Base-by-base conservation (phyloP, 2,329 filamentous ascomycete genomes). In the Albifimbria verrucaria region DNA sequence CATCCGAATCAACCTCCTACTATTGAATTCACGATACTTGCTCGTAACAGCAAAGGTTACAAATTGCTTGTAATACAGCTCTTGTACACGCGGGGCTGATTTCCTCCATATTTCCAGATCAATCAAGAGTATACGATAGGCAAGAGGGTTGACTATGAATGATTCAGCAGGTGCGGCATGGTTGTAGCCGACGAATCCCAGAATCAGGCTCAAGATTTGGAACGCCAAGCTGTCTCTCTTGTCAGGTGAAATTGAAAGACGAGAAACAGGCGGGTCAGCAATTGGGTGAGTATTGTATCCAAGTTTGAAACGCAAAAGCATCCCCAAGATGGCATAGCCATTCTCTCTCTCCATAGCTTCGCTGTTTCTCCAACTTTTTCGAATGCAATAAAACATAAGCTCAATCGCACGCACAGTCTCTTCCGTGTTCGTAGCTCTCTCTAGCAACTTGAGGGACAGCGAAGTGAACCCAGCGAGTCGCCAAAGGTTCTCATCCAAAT, bases 311-410 rank as follows among this genome's bases (percentile, higher is more conserved):
- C 91, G 86, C 22, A 99, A 73, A 18, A 97, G 79, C 69, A 92
- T 85, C 41, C 89, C 89, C 49, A 99, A 74, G 32, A 97, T 89
- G 23, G 90, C 88, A 66, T 97, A 99, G 0, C 93, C 95, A 60
- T 95, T 94, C 55, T 96, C 92, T 62, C 90, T 87, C 69, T 99
- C 94, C 89, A 99, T 97, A 23, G 94, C 92, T 68, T 99, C 95
- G 60, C 94, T 97, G 60, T 97, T 97, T 58, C 94, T 84, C 94
- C 95, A 99, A 66, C 89, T 97, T 58, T 89, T 88, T 59, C 89
- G 88, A 48, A 97, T 89, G 55, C 90, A 90, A 58, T 89, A 85
- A 57, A 97, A 92, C 23, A 96, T 77, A 62, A 95, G 88, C 63
- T 95, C 86, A 2, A 95, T 85, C 1, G 92, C 86, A 51, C 89